Conservation (phyloP, 495 filamentous ascomycete genomes). For the Hypoxylon fragiforme region DNA sequence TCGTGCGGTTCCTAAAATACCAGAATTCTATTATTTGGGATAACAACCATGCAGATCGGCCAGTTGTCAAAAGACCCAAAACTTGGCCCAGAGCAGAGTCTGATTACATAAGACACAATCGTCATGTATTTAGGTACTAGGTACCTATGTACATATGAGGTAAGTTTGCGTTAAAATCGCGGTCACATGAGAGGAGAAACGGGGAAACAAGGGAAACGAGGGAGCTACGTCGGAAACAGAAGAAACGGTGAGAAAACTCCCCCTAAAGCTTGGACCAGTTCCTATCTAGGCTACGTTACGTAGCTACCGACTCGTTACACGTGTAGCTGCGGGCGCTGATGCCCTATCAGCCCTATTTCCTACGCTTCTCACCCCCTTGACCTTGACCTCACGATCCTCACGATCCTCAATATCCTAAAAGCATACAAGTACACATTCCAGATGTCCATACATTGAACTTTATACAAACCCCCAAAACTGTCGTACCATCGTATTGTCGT, state of each 20-base stretch:
- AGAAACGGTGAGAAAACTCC: neutral
- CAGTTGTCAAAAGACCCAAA: neutral
- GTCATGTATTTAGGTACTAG: too few species aligned
- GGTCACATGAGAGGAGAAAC: neutral
- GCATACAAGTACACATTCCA: too few species aligned
- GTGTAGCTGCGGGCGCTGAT: constrained; percentile 24
- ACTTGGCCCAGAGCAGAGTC: neutral
- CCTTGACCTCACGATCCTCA: constrained; percentile 4
- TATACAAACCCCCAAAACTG: too few species aligned
- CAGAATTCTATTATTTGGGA: neutral
- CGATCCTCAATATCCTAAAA: too few species aligned
- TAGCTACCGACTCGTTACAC: constrained; percentile 14
- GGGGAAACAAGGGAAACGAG: neutral
- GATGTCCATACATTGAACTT: too few species aligned
- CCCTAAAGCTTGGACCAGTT: constrained; percentile 6
- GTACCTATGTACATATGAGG: neutral
- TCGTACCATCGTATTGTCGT: too few species aligned
- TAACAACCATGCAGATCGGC: neutral
- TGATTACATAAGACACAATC: neutral
- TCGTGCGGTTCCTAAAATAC: too few species aligned
- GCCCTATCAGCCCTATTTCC: neutral
- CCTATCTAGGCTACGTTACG: neutral
- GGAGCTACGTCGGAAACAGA: neutral
- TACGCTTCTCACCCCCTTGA: neutral
- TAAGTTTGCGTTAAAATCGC: neutral